Evolutionary conservation across 306 rosid species (phyloP).

Genomic region (Medicago lupulina): DNA sequence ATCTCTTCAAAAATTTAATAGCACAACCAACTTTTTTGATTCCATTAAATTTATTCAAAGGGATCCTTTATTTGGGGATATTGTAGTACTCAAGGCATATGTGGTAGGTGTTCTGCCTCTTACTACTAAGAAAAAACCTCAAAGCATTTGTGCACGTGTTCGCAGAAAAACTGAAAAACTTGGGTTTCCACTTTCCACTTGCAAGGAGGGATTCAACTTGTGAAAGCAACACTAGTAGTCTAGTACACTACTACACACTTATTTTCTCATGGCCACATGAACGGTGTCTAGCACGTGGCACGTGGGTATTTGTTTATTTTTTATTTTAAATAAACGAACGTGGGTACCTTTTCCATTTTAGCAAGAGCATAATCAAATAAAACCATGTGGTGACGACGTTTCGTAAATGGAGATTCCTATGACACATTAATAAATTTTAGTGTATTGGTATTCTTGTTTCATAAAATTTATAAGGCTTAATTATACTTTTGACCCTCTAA

Average conservation of each 20-base stretch:
- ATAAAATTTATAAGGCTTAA: too few relatives aligned
- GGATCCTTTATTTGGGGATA: too few relatives aligned
- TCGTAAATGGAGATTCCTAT: too few relatives aligned
- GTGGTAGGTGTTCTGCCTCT: neutral
- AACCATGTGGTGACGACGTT: slow-evolving; percentile 10
- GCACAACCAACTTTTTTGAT: too few relatives aligned
- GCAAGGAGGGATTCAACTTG: neutral
- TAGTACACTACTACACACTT: neutral
- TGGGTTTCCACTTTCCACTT: neutral
- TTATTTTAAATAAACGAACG: neutral
- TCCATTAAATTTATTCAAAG: too few relatives aligned
- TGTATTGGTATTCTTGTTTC: too few relatives aligned
- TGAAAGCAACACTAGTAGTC: neutral
- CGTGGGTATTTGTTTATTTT: neutral
- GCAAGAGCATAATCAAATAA: slow-evolving; percentile 8
- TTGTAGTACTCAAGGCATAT: too few relatives aligned
- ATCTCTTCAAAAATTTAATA: too few relatives aligned
- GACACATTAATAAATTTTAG: too few relatives aligned
- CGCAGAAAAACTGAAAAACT: neutral
- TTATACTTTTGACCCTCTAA: too few relatives aligned
- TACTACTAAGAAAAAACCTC: neutral
- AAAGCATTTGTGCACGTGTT: neutral
- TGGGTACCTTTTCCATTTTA: slow-evolving; percentile 16
- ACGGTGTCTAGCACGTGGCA: slow-evolving; percentile 13
- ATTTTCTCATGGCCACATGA: slow-evolving; percentile 20